phyloP scores from a whole-genome alignment of 2,329 filamentous ascomycete species.

The Penicillium glabrum region DNA sequence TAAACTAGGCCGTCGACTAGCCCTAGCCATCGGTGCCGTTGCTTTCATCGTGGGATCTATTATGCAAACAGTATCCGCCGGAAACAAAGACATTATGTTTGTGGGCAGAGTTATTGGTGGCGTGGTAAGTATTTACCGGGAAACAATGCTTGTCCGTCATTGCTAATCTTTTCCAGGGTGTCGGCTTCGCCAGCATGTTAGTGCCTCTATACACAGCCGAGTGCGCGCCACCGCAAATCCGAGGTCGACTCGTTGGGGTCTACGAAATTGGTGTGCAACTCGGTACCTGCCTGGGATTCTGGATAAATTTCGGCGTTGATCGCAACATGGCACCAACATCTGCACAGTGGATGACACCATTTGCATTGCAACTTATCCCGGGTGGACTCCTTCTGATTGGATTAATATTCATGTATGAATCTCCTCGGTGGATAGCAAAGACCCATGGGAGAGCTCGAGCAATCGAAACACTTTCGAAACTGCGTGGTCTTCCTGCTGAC shows the following conservation, averaged over 20 bases:
- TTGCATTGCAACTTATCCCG: constrained; percentile 63
- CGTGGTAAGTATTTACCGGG: constrained; percentile 18
- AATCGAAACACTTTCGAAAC: constrained; percentile 51
- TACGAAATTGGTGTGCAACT: constrained; percentile 57
- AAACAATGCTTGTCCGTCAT: neutral
- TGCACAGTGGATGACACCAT: constrained; percentile 59
- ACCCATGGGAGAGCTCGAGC: constrained; percentile 65
- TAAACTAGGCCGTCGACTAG: constrained; percentile 53
- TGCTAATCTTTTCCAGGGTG: constrained; percentile 16
- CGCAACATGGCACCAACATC: constrained; percentile 36
- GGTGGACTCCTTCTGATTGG: constrained; percentile 59
- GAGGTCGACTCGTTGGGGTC: constrained; percentile 58
- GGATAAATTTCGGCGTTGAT: constrained; percentile 54
- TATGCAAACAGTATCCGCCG: constrained; percentile 60
- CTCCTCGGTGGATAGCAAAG: constrained; percentile 65
- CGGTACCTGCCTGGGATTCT: constrained; percentile 43
- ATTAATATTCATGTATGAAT: constrained; percentile 62
- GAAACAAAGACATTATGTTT: constrained; percentile 60
- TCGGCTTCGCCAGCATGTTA: constrained; percentile 52
- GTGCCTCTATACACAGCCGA: constrained; percentile 59
- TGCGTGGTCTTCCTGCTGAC: constrained; percentile 53
- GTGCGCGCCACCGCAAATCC: constrained; percentile 56
- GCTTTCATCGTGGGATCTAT: constrained; percentile 61
- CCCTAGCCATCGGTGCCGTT: constrained; percentile 55
- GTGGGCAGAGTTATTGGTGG: constrained; percentile 53